A percentile compares a stretch with the other conserved stretches of the same genome.
Evolutionary conservation across 306 rosid genomes (phyloP).

Genomic region (Dalbergia cultrata): DNA sequence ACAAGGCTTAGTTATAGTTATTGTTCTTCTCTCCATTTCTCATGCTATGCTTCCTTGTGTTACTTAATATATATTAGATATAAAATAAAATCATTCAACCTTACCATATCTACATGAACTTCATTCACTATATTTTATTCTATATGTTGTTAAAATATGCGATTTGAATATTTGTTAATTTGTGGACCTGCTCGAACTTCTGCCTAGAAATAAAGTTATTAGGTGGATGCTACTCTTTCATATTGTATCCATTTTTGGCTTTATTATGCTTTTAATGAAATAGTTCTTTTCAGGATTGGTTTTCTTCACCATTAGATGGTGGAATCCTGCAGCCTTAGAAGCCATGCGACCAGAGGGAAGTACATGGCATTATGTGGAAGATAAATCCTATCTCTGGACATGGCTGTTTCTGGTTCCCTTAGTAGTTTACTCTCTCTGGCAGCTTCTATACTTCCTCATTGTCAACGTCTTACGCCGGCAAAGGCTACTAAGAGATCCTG

Average conservation of each 20-base stretch:
- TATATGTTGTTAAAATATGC: not conserved
- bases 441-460: slow-evolving; percentile 78
- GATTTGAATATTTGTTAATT: slow-evolving; percentile 6
- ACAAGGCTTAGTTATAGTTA: too few relatives aligned
- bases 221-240: slow-evolving; percentile 4
- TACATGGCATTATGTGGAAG: slow-evolving; percentile 83
- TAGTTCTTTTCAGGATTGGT: slow-evolving; percentile 70
- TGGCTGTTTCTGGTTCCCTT: slow-evolving; percentile 87
- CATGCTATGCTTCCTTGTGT: not conserved
- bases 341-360: slow-evolving; percentile 82
- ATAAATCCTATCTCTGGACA: slow-evolving; percentile 70
- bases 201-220: not conserved
- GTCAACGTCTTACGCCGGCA: slow-evolving; percentile 84
- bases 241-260: not conserved
- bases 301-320: slow-evolving; percentile 91
- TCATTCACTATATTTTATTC: not conserved
- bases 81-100: slow-evolving; percentile 7
- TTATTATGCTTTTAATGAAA: slow-evolving; percentile 2
- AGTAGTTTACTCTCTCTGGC: slow-evolving; percentile 83
- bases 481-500: slow-evolving; percentile 86
- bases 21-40: too few relatives aligned
- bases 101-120: not conserved
- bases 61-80: not conserved
- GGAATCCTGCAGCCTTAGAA: slow-evolving; percentile 79
- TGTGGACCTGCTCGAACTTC: slow-evolving; percentile 20